These are phyloP conservation scores for Cydonia oblonga DNA, from an alignment of 331 rosid genomes.

Conservation along the genomic window DNA sequence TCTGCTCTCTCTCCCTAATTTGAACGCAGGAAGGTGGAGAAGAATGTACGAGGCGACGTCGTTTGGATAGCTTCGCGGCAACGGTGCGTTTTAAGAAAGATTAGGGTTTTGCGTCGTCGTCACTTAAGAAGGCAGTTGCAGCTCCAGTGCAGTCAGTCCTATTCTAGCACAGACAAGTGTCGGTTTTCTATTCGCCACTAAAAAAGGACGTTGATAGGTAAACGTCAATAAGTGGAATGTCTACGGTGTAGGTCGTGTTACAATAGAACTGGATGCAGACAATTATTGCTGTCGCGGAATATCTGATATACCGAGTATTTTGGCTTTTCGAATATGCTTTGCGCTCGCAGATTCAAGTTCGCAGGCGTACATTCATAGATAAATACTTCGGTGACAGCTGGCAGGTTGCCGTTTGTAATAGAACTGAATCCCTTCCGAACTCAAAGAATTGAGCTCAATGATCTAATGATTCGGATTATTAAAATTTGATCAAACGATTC, in stretches of 20 bases:
- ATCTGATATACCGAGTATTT: background rate
- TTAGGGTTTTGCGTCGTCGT: background rate
- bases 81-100: background rate
- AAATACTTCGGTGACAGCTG: background rate
- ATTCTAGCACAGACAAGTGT: background rate
- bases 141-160: background rate
- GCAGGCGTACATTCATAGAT: background rate
- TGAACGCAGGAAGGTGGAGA: constrained; percentile 17
- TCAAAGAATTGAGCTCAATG: rapidly evolving
- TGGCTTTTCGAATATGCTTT: constrained; percentile 1
- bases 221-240: background rate
- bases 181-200: rapidly evolving
- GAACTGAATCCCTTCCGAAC: too few species aligned
- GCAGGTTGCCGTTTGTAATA: background rate
- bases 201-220: background rate
- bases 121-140: background rate
- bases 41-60: constrained; percentile 4
- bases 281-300: background rate
- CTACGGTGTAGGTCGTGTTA: background rate
- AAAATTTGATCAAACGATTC: too few species aligned
- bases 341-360: background rate
- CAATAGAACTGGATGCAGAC: background rate
- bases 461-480: too few species aligned
- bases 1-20: constrained; percentile 9
- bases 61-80: background rate